Percentiles rank a stretch among this genome's conserved stretches.
phyloP scores from a whole-genome alignment of 257 asterid genomes.

The Lycium barbarum region DNA sequence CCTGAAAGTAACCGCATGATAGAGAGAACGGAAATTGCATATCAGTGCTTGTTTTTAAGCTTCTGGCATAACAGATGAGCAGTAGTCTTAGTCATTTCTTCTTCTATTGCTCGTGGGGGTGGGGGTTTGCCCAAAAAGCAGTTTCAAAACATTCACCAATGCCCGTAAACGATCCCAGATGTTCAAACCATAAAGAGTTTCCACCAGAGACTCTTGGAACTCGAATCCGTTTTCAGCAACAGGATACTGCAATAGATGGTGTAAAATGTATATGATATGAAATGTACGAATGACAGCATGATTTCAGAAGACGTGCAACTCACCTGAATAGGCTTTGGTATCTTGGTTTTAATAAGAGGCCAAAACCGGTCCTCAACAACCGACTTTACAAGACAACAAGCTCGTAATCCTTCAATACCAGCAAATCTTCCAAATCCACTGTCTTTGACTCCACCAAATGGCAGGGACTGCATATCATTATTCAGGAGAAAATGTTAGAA shows the following conservation, averaged over 20 bases:
- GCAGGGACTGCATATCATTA: conserved; percentile 70
- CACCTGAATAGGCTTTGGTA: conserved; percentile 98
- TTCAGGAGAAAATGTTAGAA: conserved; percentile 7
- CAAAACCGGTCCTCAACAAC: conserved; percentile 97
- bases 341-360: conserved; percentile 92
- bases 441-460: conserved; percentile 96
- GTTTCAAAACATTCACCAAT: conserved; percentile 72
- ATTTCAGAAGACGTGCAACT: not conserved
- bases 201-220: conserved; percentile 81
- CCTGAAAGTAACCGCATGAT: not conserved
- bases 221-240: conserved; percentile 78
- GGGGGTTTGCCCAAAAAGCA: conserved; percentile 61
- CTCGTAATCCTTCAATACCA: conserved; percentile 93
- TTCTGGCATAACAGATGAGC: not conserved
- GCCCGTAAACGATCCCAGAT: conserved; percentile 81
- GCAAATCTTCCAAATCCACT: conserved; percentile 99
- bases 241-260: conserved; percentile 70
- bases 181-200: conserved; percentile 79
- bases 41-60: not conserved
- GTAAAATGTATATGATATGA: not conserved
- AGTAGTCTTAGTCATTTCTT: conserved; percentile 46
- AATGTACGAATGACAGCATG: not conserved
- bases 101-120: conserved; percentile 49
- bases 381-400: conserved; percentile 94
- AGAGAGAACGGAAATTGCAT: conserved; percentile 12